Evolutionary conservation across 2,329 filamentous ascomycete genomes (phyloP).

Genomic region (Fusarium verrucosum): DNA sequence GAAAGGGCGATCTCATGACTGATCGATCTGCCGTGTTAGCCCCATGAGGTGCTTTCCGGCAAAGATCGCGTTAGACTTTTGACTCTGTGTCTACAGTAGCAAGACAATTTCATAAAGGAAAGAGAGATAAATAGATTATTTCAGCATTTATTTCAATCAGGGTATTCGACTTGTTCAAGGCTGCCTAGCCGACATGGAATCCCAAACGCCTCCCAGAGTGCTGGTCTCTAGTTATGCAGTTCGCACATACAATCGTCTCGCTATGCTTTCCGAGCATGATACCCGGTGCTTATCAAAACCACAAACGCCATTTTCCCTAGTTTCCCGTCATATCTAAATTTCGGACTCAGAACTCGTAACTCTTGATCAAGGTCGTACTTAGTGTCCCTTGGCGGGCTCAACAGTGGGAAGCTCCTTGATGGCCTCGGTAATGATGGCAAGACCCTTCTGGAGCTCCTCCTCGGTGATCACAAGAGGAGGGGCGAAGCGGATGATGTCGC

Average conservation of each 20-base stretch:
- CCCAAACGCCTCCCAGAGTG: slow-evolving; percentile 37
- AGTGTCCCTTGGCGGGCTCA: slow-evolving; percentile 53
- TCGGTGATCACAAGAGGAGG: slow-evolving; percentile 95
- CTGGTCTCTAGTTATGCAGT: slow-evolving; percentile 31
- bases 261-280: slow-evolving; percentile 20
- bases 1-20: slow-evolving; percentile 2
- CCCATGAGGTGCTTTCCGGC: neutral
- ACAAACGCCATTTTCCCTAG: slow-evolving; percentile 30
- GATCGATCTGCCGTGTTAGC: neutral
- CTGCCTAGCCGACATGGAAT: slow-evolving; percentile 25
- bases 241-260: slow-evolving; percentile 28
- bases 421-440: slow-evolving; percentile 83
- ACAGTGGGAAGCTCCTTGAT: slow-evolving; percentile 79
- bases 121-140: neutral
- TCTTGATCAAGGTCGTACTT: slow-evolving; percentile 19
- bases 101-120: neutral
- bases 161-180: slow-evolving; percentile 37
- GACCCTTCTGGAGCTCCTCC: slow-evolving; percentile 79
- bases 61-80: neutral
- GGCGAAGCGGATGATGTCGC: slow-evolving; percentile 98
- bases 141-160: slow-evolving; percentile 19
- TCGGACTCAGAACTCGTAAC: slow-evolving; percentile 32
- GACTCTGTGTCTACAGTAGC: neutral
- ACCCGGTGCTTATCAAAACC: slow-evolving; percentile 16
- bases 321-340: slow-evolving; percentile 31